These are phyloP conservation scores for Vanrija sp. DNA, from an alignment of 1,284 basidiomycete genomes.

Conservation along the genomic window DNA sequence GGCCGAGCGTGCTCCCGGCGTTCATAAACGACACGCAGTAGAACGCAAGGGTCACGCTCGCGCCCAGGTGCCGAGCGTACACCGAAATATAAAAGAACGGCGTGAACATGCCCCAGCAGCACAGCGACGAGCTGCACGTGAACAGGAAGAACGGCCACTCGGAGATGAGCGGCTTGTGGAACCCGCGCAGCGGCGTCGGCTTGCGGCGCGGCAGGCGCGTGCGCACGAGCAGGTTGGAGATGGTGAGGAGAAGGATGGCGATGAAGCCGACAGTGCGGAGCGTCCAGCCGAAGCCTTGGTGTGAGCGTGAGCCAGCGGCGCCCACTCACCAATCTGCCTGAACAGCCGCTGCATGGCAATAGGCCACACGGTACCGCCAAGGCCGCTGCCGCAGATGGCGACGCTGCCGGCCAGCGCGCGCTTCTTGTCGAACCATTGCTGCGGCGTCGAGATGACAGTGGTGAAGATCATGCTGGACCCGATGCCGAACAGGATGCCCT, in stretches of 20 bases:
- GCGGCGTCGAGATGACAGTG: slow-evolving; percentile 53
- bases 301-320: neutral
- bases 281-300: slow-evolving; percentile 21
- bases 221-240: slow-evolving; percentile 18
- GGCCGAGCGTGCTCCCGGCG: slow-evolving; percentile 30
- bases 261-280: slow-evolving; percentile 31
- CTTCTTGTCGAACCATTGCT: slow-evolving; percentile 53
- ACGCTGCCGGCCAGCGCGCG: slow-evolving; percentile 33
- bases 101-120: slow-evolving; percentile 34
- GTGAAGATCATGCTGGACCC: slow-evolving; percentile 52
- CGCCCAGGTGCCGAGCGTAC: slow-evolving; percentile 31
- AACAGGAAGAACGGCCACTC: slow-evolving; percentile 25
- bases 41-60: slow-evolving; percentile 24
- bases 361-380: slow-evolving; percentile 44
- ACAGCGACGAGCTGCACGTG: slow-evolving; percentile 24
- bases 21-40: slow-evolving; percentile 37
- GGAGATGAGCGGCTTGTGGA: slow-evolving; percentile 6
- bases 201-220: slow-evolving; percentile 20
- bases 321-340: slow-evolving; percentile 11
- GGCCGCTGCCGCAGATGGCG: slow-evolving; percentile 23
- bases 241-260: slow-evolving; percentile 19
- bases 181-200: slow-evolving; percentile 17
- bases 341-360: slow-evolving; percentile 37
- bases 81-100: slow-evolving; percentile 36
- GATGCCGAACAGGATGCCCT: slow-evolving; percentile 25